phyloP scores from a whole-genome alignment of 106 monocot genomes.

The Apostasia ramifera region DNA sequence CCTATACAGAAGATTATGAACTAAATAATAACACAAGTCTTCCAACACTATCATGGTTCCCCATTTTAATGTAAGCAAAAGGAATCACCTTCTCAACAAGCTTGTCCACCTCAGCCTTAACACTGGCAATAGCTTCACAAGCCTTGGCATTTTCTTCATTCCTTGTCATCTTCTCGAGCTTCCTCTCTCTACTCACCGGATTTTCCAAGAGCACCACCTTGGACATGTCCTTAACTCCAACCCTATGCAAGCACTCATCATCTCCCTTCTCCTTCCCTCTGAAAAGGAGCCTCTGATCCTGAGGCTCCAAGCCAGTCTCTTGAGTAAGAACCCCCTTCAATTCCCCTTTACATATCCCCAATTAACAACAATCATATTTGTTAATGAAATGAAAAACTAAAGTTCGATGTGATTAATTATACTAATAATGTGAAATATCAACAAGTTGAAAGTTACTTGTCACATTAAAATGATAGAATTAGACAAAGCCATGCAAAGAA shows the following conservation, averaged over 20 bases:
- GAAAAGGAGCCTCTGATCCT: slow-evolving; percentile 78
- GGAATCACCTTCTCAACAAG: slow-evolving; percentile 60
- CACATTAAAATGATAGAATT: no score
- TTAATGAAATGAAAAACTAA: no score
- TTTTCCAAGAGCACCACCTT: slow-evolving; percentile 77
- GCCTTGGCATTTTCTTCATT: slow-evolving; percentile 38
- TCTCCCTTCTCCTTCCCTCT: slow-evolving; percentile 84
- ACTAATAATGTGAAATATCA: no score
- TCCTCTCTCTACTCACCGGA: slow-evolving; percentile 60
- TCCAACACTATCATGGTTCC: not conserved
- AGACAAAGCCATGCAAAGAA: no score
- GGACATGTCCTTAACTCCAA: slow-evolving; percentile 71
- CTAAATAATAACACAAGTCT: not conserved
- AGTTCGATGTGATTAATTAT: no score
- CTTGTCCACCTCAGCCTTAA: slow-evolving; percentile 70
- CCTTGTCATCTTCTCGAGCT: slow-evolving; percentile 36
- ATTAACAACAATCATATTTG: not conserved
- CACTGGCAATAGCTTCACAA: slow-evolving; percentile 57
- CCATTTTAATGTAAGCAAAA: not conserved
- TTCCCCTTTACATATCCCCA: slow-evolving; percentile 45
- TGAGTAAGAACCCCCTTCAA: slow-evolving; percentile 59
- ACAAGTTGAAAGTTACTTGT: no score
- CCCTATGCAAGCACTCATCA: slow-evolving; percentile 59
- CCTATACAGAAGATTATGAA: slow-evolving; percentile 25
- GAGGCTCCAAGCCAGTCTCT: slow-evolving; percentile 60